Evolutionary conservation across 306 rosid genomes (phyloP).

Genomic region (Inga leiocalycina): DNA sequence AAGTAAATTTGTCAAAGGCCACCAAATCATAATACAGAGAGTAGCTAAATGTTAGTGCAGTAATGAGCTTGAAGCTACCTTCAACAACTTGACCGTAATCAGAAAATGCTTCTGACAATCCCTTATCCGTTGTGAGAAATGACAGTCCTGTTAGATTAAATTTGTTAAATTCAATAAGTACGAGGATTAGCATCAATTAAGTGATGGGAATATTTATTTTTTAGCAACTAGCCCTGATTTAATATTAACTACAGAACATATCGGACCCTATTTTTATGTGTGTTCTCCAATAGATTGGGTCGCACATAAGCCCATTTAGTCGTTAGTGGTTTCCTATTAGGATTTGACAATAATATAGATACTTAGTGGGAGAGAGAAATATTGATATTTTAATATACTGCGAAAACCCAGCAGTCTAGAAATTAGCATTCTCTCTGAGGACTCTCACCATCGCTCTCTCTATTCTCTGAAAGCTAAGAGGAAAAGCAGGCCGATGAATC

Average conservation of each 20-base stretch:
- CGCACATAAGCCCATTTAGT: not conserved
- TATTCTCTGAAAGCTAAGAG: not conserved
- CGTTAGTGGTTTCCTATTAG: not conserved
- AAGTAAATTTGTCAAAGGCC: conserved; percentile 32
- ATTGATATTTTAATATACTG: not conserved
- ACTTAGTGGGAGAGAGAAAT: not conserved
- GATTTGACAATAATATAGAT: not conserved
- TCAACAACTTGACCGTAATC: conserved; percentile 83
- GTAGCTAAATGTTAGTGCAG: conserved; percentile 22
- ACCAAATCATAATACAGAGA: conserved; percentile 8
- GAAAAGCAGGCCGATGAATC: not conserved
- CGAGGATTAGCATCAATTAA: not conserved
- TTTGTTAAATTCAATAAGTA: not conserved
- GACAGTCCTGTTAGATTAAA: conserved; percentile 64
- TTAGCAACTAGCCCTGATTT: not conserved
- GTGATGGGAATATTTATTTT: not conserved
- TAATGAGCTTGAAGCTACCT: conserved; percentile 47
- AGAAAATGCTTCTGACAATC: conserved; percentile 80
- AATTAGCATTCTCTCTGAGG: not conserved
- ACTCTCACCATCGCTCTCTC: not conserved
- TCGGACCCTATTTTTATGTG: not conserved
- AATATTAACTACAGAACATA: not conserved
- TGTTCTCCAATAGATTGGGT: not conserved
- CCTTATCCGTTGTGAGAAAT: conserved; percentile 65
- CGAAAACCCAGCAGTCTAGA: not conserved